These are phyloP conservation scores for Acanthochlamys bracteata DNA, from an alignment of 106 monocot genomes.

Conservation along the genomic window DNA sequence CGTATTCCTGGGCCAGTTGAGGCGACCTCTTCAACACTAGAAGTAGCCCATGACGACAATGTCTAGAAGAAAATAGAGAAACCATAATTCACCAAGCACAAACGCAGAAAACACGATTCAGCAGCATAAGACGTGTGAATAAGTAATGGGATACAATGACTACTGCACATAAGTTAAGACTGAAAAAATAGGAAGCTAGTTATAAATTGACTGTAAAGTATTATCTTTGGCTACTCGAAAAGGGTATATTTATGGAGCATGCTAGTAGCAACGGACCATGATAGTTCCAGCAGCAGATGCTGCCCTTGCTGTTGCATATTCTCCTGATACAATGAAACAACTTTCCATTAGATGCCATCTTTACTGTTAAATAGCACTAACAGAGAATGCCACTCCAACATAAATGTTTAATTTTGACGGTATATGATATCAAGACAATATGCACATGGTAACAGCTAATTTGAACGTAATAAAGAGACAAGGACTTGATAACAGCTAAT, in stretches of 20 bases:
- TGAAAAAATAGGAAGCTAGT: not conserved
- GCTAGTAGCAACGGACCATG: slow-evolving; percentile 43
- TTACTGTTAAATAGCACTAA: not conserved
- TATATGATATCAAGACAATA: not conserved
- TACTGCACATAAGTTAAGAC: too few relatives aligned
- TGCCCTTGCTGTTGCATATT: slow-evolving; percentile 89
- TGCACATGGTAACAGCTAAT: not conserved
- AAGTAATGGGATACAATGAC: too few relatives aligned
- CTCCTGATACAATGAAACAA: slow-evolving; percentile 33
- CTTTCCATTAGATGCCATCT: not conserved
- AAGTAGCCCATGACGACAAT: slow-evolving; percentile 75
- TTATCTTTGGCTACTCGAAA: not conserved
- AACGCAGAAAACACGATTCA: not conserved
- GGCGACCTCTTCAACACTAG: slow-evolving; percentile 81
- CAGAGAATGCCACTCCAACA: not conserved
- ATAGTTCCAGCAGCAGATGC: slow-evolving; percentile 82
- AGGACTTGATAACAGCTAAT: too few relatives aligned
- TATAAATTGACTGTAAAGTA: not conserved
- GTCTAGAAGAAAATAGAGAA: slow-evolving; percentile 20
- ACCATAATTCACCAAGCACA: not conserved
- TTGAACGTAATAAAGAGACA: not conserved
- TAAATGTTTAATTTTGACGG: slow-evolving; percentile 6
- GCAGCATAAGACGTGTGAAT: too few relatives aligned
- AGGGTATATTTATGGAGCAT: not conserved
- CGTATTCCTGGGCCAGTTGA: slow-evolving; percentile 84